Base-by-base conservation (phyloP, 139 green algal genomes). In the Chlamydomonas sp. region DNA sequence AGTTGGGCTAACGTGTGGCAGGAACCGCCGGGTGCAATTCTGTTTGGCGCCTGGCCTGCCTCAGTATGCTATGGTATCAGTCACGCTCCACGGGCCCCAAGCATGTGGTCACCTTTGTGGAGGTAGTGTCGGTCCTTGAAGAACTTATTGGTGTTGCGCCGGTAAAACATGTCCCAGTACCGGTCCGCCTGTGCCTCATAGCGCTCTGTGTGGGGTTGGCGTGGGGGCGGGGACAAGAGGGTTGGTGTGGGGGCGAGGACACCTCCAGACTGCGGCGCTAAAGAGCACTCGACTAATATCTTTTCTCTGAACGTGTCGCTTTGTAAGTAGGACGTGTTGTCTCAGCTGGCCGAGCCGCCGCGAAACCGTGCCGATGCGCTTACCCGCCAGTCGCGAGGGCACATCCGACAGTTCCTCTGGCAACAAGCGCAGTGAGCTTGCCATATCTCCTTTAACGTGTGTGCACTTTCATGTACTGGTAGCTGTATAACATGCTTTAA, bases 91-190 rank as follows among this genome's bases (percentile, higher is more conserved):
- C 31, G 31, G 31, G 31, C 31, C 31, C 31, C 31, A 49, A 49
- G 31, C 17, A 3, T 12, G 20, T 6, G 7, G 79, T 49, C 67
- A 96, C 93, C 91, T 95, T 87, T 80, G 14, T 93, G 86, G 61
- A 98, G 90, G 83, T 97, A 98, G 90, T 98, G 95, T 10, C 97
- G 76, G 89, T 98, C 95, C 78, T 97, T 98, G 94, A 97, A 99
- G 89, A 99, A 99, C 64, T 93, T 94, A 58, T 90, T 91, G 0
- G 72, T 79, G 85, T 98, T 95, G 31, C 85, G 77, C 49, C 87
- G 78, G 90, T 98, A 99, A 77, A 99, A 99, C 18, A 88, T 57
- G 84, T 99, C 95, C 97, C 97, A 99, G 80, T 95, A 94, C 9
- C 86, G 83, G 1, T 77, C 78, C 0, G 96, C 96, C 12, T 96